These are phyloP conservation scores for Primulina tabacum DNA, from an alignment of 257 asterid species.

Conservation along the genomic window DNA sequence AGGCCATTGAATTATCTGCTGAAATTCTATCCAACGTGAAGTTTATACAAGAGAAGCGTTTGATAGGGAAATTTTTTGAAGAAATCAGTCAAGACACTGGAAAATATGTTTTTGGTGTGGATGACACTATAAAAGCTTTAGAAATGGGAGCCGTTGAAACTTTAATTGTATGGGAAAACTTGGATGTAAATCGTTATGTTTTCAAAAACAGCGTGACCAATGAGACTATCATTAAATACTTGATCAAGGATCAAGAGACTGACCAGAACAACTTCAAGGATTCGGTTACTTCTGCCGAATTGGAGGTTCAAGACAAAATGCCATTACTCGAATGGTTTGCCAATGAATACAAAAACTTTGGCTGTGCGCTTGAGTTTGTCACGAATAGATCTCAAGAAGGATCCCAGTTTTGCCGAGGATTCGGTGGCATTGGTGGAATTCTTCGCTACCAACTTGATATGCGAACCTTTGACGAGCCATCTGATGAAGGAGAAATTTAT, in stretches of 20 bases:
- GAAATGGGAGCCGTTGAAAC: slow-evolving; percentile 72
- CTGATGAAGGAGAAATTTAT: slow-evolving; percentile 42
- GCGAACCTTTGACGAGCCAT: slow-evolving; percentile 52
- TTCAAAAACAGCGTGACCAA: slow-evolving; percentile 43
- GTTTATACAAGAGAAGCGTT: slow-evolving; percentile 59
- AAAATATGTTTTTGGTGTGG: slow-evolving; percentile 59
- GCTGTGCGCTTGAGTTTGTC: slow-evolving; percentile 60
- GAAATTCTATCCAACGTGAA: slow-evolving; percentile 61
- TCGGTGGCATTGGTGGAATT: slow-evolving; percentile 63
- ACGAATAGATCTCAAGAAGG: slow-evolving; percentile 61
- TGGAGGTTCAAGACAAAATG: slow-evolving; percentile 58
- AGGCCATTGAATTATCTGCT: slow-evolving; percentile 61
- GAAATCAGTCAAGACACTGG: slow-evolving; percentile 69
- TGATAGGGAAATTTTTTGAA: slow-evolving; percentile 56
- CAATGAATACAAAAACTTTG: slow-evolving; percentile 53
- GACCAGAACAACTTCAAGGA: slow-evolving; percentile 55
- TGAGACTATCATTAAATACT: slow-evolving; percentile 42
- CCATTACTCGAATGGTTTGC: slow-evolving; percentile 64
- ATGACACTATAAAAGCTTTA: slow-evolving; percentile 51
- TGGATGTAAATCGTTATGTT: slow-evolving; percentile 44
- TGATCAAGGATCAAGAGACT: slow-evolving; percentile 48
- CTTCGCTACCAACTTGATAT: slow-evolving; percentile 64
- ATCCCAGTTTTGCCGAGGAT: slow-evolving; percentile 62
- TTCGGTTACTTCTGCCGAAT: slow-evolving; percentile 31
- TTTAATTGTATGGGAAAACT: slow-evolving; percentile 57